Conservation (phyloP, 257 asterid genomes). For the Solanum pennellii region DNA sequence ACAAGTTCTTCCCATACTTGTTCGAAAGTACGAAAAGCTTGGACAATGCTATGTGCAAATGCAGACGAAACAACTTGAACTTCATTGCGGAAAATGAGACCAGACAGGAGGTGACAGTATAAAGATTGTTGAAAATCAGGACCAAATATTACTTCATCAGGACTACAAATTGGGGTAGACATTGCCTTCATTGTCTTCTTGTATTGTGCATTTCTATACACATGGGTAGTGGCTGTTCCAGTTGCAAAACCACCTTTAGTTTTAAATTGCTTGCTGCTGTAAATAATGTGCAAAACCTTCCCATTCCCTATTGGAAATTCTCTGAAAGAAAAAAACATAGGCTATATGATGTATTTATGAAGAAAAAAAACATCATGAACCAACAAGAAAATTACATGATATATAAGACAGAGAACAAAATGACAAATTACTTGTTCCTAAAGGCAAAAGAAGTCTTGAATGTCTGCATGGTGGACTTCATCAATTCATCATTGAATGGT, state of each 20-base stretch:
- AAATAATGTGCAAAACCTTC: background rate
- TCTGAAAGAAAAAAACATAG: constrained; percentile 14
- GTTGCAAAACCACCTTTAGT: background rate
- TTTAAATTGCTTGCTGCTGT: background rate
- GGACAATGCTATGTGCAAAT: background rate
- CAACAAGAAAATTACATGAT: background rate
- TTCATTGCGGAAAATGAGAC: constrained; percentile 22
- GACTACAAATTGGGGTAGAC: constrained; percentile 36
- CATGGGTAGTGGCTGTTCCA: constrained; percentile 85
- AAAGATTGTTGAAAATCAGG: background rate
- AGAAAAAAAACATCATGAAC: background rate
- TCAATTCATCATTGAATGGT: constrained; percentile 85
- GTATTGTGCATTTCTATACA: constrained; percentile 51
- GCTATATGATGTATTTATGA: background rate
- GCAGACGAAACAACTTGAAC: constrained; percentile 25
- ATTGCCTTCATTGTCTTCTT: constrained; percentile 33
- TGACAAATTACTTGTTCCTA: constrained; percentile 53
- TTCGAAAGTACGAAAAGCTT: background rate
- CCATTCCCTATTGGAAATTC: constrained; percentile 43
- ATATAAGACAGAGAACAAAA: background rate
- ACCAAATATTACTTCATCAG: constrained; percentile 42
- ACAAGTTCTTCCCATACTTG: constrained; percentile 17
- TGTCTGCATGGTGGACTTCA: constrained; percentile 81
- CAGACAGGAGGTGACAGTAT: constrained; percentile 24
- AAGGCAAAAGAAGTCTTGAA: constrained; percentile 74